phyloP scores from a whole-genome alignment of 1,284 basidiomycete genomes.

The Microbotryum intermedium region DNA sequence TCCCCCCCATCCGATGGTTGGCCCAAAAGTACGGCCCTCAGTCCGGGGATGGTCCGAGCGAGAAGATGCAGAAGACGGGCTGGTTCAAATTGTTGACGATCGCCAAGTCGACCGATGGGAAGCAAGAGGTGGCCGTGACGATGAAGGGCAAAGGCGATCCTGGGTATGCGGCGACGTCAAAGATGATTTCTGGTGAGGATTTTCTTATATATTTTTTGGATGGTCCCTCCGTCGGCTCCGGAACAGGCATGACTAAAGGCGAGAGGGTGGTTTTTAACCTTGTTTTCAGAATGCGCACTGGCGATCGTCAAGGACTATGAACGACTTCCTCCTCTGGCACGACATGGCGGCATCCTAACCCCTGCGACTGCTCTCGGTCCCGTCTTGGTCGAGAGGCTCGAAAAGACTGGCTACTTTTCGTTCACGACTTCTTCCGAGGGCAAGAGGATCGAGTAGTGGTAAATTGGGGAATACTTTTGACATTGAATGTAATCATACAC shows the following conservation, averaged over 20 bases:
- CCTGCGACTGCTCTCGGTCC: conserved; percentile 29
- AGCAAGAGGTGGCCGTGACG: conserved; percentile 19
- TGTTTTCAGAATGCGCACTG: conserved; percentile 23
- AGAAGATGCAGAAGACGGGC: conserved; percentile 24
- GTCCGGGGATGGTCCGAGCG: conserved; percentile 31
- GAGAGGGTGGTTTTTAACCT: too few species aligned
- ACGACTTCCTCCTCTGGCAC: conserved; percentile 31
- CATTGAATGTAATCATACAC: too few species aligned
- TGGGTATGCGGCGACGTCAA: conserved; percentile 31
- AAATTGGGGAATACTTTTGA: neutral
- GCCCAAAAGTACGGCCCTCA: conserved; percentile 27
- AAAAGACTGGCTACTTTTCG: conserved; percentile 24
- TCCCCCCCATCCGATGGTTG: conserved; percentile 29
- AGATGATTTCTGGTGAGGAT: conserved; percentile 19
- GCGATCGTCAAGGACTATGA: conserved; percentile 31
- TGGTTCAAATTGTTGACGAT: conserved; percentile 31
- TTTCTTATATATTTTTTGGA: too few species aligned
- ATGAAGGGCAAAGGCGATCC: conserved; percentile 33
- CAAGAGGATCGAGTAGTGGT: neutral
- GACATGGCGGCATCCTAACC: conserved; percentile 33
- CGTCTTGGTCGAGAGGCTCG: conserved; percentile 29
- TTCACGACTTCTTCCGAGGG: conserved; percentile 12
- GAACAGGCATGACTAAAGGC: too few species aligned
- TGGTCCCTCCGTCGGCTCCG: too few species aligned
- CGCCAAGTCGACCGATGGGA: conserved; percentile 29